Evolutionary conservation across 2,329 filamentous ascomycete species (phyloP).

Genomic region (Aspergillus neotritici): DNA sequence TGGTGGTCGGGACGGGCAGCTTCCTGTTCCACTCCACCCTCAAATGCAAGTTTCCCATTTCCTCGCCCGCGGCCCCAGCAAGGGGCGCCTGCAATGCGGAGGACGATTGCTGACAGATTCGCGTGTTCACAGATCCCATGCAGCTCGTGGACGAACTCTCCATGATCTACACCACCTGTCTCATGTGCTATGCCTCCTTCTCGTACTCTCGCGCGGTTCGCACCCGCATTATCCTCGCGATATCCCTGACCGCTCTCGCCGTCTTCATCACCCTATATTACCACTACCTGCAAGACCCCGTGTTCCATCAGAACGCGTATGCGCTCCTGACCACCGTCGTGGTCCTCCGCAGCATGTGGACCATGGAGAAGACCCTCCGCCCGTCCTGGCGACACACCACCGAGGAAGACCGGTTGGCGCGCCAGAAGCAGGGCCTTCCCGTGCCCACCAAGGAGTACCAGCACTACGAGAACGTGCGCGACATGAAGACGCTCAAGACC

Average conservation of each 20-base stretch:
- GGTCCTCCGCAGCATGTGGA: constrained; percentile 66
- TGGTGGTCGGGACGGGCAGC: constrained; percentile 56
- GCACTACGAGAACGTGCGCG: constrained; percentile 49
- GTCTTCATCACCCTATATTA: constrained; percentile 73
- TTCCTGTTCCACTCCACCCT: constrained; percentile 60
- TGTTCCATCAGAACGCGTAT: constrained; percentile 78
- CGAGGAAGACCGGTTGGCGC: constrained; percentile 41
- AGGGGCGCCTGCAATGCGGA: no score
- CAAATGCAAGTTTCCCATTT: constrained; percentile 46
- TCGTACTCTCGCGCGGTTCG: constrained; percentile 56
- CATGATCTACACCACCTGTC: constrained; percentile 67
- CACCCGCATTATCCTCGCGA: constrained; percentile 51
- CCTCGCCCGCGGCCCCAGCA: no score
- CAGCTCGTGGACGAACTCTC: constrained; percentile 65
- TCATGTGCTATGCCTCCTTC: constrained; percentile 70
- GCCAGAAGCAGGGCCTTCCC: constrained; percentile 31
- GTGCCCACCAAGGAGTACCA: constrained; percentile 42
- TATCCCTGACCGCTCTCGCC: constrained; percentile 52
- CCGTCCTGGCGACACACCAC: constrained; percentile 51
- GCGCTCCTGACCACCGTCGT: constrained; percentile 65
- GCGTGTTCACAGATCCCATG: constrained; percentile 53
- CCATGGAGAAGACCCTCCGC: constrained; percentile 65
- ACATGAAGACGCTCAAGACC: constrained; percentile 53
- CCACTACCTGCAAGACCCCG: constrained; percentile 72
- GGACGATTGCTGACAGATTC: constrained; percentile 15